Evolutionary conservation across 2,329 filamentous ascomycete species (phyloP).

Genomic region (Paramyrothecium sp.): DNA sequence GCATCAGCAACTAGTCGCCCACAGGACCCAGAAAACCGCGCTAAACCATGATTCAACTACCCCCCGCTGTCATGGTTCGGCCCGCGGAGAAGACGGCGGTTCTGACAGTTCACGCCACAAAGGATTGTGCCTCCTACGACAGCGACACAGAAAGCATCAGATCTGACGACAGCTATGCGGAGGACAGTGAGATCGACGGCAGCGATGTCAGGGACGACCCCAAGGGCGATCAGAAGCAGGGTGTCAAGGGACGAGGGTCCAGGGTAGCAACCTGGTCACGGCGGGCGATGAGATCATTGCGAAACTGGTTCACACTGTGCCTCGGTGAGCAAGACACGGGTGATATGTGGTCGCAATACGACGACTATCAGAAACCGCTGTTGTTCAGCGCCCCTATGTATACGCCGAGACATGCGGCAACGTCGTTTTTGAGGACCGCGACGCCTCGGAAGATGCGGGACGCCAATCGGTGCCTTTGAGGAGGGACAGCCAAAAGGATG

Average conservation of each 20-base stretch:
- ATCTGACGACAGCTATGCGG: neutral
- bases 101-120: neutral
- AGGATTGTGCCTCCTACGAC: neutral
- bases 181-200: neutral
- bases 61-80: neutral
- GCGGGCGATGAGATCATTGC: neutral
- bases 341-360: conserved; percentile 4
- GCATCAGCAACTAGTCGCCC: neutral
- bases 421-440: conserved; percentile 39
- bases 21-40: neutral
- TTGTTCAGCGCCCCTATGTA: conserved; percentile 10
- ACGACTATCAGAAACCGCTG: conserved; percentile 19
- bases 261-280: neutral
- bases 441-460: conserved; percentile 36
- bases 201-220: neutral
- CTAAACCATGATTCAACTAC: neutral
- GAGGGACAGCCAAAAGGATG: conserved; percentile 3
- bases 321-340: conserved; percentile 4
- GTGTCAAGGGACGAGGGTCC: neutral
- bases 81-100: neutral
- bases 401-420: conserved; percentile 39
- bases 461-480: conserved; percentile 30
- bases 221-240: neutral
- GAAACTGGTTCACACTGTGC: conserved; percentile 9
- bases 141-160: neutral